Conservation (phyloP, 345 rosid species). For the Salix udensis region DNA sequence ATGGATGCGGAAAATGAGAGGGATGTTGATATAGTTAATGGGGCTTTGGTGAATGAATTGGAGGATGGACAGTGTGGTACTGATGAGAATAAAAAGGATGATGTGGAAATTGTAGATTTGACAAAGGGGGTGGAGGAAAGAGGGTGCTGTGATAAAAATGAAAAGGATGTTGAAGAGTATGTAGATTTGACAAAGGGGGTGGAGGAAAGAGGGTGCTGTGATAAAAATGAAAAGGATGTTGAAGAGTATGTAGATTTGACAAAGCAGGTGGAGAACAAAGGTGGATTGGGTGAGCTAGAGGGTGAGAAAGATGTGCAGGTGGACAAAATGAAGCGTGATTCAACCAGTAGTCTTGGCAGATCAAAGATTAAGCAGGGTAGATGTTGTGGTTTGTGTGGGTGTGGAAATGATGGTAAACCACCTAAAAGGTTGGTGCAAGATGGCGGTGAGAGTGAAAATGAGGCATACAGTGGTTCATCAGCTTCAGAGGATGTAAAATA, state of each 20-base stretch:
- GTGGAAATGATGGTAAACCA: constrained; percentile 90
- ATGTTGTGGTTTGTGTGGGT: constrained; percentile 89
- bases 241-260: constrained; percentile 20
- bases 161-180: constrained; percentile 23
- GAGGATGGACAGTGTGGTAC: neutral
- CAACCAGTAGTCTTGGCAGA: constrained; percentile 32
- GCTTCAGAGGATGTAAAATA: constrained; percentile 80
- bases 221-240: constrained; percentile 16
- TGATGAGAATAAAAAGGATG: constrained; percentile 17
- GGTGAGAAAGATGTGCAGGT: constrained; percentile 27
- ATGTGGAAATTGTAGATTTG: constrained; percentile 20
- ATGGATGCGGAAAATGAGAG: constrained; percentile 1
- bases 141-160: constrained; percentile 6
- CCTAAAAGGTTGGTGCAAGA: constrained; percentile 70
- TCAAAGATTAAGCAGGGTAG: constrained; percentile 72
- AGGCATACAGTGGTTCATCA: constrained; percentile 72
- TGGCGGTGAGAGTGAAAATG: constrained; percentile 71
- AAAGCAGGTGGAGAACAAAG: constrained; percentile 31
- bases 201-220: constrained; percentile 14
- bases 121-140: constrained; percentile 27
- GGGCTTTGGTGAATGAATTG: neutral
- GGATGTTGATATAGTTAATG: constrained; percentile 10
- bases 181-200: constrained; percentile 22
- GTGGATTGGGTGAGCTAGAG: constrained; percentile 39
- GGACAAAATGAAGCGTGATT: constrained; percentile 27